phyloP scores from a whole-genome alignment of 164 flowering plant genomes.

The Nymphaea colorata region DNA sequence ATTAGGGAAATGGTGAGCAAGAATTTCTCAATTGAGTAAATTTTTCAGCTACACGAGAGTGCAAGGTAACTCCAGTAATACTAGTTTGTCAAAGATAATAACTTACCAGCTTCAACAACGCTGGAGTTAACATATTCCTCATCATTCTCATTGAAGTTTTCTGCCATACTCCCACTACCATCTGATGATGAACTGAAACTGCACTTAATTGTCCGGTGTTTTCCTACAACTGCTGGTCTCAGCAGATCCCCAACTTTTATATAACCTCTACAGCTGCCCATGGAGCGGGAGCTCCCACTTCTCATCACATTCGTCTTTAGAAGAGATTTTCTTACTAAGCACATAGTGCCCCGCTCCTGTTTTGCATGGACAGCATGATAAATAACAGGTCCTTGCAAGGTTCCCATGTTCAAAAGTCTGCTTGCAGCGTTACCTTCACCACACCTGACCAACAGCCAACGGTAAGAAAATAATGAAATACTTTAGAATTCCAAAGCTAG shows the following conservation, averaged over 20 bases:
- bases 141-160: slow-evolving; percentile 71
- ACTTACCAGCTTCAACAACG: slow-evolving; percentile 83
- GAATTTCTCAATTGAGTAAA: too few species aligned
- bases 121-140: slow-evolving; percentile 86
- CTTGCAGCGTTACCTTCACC: too few species aligned
- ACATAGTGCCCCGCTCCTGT: slow-evolving; percentile 22
- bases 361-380: slow-evolving; percentile 53
- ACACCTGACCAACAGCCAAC: too few species aligned
- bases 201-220: slow-evolving; percentile 27
- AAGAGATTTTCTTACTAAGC: slow-evolving; percentile 23
- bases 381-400: slow-evolving; percentile 70
- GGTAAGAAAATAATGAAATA: too few species aligned
- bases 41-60: too few species aligned
- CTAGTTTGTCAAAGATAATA: not conserved
- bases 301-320: slow-evolving; percentile 27
- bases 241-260: slow-evolving; percentile 13
- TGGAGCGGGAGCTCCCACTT: slow-evolving; percentile 46
- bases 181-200: slow-evolving; percentile 71
- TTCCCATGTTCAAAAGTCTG: slow-evolving; percentile 29
- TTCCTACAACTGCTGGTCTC: slow-evolving; percentile 12
- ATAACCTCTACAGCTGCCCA: slow-evolving; percentile 12
- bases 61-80: too few species aligned
- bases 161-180: slow-evolving; percentile 84
- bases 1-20: too few species aligned
- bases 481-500: too few species aligned